Evolutionary conservation across 176 grass and related monocot genomes (phyloP).

Genomic region (Rhipidocladum racemiflorum): DNA sequence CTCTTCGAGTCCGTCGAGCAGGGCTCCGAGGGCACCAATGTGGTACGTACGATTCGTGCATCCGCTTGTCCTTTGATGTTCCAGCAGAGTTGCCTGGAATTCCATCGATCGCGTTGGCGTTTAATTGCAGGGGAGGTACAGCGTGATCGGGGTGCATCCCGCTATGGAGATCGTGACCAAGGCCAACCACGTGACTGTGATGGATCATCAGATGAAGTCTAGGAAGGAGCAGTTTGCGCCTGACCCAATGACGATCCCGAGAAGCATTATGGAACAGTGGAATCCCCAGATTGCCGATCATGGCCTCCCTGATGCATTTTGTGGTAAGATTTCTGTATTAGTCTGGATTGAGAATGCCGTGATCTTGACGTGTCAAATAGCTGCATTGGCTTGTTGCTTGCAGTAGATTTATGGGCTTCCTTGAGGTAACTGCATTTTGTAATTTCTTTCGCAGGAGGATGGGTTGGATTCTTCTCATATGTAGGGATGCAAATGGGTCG

Average conservation of each 20-base stretch:
- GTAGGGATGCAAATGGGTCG: too few species aligned
- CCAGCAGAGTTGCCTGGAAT: neutral
- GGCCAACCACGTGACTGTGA: constrained; percentile 52
- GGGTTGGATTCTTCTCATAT: too few species aligned
- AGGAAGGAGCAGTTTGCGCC: constrained; percentile 48
- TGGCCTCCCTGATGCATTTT: constrained; percentile 76
- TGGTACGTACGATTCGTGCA: constrained; percentile 41
- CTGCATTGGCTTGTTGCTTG: too few species aligned
- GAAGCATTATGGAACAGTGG: constrained; percentile 72
- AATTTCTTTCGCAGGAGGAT: too few species aligned
- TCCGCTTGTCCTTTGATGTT: neutral
- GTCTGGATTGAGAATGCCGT: too few species aligned
- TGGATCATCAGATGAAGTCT: constrained; percentile 66
- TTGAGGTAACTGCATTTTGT: too few species aligned
- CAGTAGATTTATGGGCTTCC: too few species aligned
- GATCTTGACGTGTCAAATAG: too few species aligned
- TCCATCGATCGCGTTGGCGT: neutral
- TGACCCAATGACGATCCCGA: constrained; percentile 75
- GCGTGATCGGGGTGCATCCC: constrained; percentile 77
- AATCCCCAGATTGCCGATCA: constrained; percentile 52
- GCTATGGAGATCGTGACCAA: constrained; percentile 88
- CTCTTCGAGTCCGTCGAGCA: constrained; percentile 96
- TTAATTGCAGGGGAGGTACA: constrained; percentile 86
- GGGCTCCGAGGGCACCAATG: constrained; percentile 72
- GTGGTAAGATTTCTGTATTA: constrained; percentile 48